Percentiles rank a stretch among this genome's conserved stretches.
Evolutionary conservation across 495 filamentous ascomycete genomes (phyloP).

Genomic region (Tirmania nivea): DNA sequence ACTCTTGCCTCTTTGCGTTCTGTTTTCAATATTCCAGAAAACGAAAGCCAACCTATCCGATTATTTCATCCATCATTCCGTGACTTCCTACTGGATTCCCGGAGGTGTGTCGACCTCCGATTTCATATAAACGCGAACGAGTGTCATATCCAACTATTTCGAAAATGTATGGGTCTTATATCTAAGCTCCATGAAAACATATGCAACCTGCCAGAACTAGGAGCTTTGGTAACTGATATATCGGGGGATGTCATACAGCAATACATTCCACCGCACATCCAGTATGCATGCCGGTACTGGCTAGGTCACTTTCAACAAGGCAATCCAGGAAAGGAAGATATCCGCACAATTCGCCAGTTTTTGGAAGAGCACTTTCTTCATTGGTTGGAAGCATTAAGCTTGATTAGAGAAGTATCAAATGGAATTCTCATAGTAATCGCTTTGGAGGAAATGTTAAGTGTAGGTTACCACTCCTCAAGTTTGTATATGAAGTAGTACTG

Average conservation of each 20-base stretch:
- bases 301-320: constrained; percentile 25
- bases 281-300: constrained; percentile 29
- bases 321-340: constrained; percentile 9
- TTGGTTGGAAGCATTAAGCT: constrained; percentile 26
- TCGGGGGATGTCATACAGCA: constrained; percentile 3
- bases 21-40: constrained; percentile 14
- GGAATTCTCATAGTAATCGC: constrained; percentile 11
- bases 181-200: constrained; percentile 22
- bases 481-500: too few relatives aligned
- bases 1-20: constrained; percentile 15
- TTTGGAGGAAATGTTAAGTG: constrained; percentile 7
- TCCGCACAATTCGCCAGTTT: constrained; percentile 17
- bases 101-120: constrained; percentile 3
- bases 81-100: constrained; percentile 15
- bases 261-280: constrained; percentile 17
- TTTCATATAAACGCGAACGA: constrained; percentile 20
- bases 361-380: constrained; percentile 25
- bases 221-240: constrained; percentile 13
- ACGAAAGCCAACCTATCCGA: constrained; percentile 6
- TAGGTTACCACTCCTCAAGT: too few relatives aligned
- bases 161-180: constrained; percentile 20
- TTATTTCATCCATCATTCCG: constrained; percentile 18
- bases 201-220: constrained; percentile 18
- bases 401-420: constrained; percentile 20
- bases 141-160: constrained; percentile 4